Evolutionary conservation across 164 flowering plant genomes (phyloP).

Genomic region (Litsea cubeba): DNA sequence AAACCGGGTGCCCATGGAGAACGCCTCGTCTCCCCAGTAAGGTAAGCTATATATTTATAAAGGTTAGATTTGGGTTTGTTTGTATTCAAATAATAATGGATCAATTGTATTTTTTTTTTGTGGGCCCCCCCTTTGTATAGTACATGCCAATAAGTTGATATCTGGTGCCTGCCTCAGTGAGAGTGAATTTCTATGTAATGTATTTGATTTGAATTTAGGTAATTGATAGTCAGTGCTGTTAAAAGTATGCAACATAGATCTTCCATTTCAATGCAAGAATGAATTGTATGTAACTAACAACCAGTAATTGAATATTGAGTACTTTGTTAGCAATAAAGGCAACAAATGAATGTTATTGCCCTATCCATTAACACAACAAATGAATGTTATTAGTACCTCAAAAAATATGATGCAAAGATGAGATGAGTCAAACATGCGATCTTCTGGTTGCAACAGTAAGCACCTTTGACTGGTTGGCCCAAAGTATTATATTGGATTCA

Average conservation of each 20-base stretch:
- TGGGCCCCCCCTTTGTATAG: background rate
- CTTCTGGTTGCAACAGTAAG: no score
- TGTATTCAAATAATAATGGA: background rate
- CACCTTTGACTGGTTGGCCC: no score
- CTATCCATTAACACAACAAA: no score
- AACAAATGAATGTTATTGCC: no score
- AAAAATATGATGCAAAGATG: no score
- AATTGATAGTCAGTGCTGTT: background rate
- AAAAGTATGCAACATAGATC: slow-evolving; percentile 4
- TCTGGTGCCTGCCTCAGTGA: background rate
- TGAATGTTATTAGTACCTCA: no score
- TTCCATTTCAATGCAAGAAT: background rate
- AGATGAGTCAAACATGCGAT: no score
- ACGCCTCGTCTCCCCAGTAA: background rate
- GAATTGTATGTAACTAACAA: background rate
- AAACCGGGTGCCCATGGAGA: background rate
- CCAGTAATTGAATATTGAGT: no score
- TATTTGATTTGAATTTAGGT: background rate
- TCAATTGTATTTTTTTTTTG: background rate
- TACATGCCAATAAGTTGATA: background rate
- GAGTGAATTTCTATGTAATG: background rate
- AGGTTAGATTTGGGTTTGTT: background rate
- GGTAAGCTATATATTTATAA: background rate
- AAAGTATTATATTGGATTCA: no score
- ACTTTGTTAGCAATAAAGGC: no score